Conservation (phyloP, 2,329 filamentous ascomycete species). For the Colletotrichum orbiculare region DNA sequence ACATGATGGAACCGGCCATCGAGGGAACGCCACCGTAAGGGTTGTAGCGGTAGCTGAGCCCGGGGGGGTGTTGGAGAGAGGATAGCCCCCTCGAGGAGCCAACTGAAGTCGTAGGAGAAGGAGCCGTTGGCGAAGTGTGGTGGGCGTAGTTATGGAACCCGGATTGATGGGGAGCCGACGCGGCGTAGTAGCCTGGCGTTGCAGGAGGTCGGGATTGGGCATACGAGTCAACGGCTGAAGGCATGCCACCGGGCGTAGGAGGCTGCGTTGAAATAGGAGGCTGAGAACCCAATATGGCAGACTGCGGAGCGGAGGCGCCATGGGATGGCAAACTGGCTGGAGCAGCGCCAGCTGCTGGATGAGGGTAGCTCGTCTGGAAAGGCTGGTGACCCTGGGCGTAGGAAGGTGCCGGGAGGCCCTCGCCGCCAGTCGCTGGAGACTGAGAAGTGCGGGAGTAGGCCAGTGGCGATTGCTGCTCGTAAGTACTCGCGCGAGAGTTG, state of each 20-base stretch:
- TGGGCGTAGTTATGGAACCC: constrained; percentile 52
- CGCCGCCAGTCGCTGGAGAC: constrained; percentile 64
- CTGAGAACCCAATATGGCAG: constrained; percentile 61
- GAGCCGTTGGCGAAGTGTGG: constrained; percentile 62
- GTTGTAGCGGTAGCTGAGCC: constrained; percentile 43
- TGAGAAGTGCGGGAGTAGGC: constrained; percentile 49
- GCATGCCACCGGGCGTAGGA: constrained; percentile 60
- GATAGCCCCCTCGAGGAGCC: constrained; percentile 53
- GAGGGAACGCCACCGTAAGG: constrained; percentile 40
- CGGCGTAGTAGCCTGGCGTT: constrained; percentile 71
- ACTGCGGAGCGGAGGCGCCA: constrained; percentile 41
- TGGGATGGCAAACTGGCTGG: constrained; percentile 49
- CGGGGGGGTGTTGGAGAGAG: constrained; percentile 39
- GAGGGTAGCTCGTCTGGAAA: constrained; percentile 69
- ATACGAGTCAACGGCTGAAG: constrained; percentile 70
- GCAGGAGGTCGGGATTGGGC: constrained; percentile 60
- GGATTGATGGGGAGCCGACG: constrained; percentile 58
- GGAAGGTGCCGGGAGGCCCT: constrained; percentile 73
- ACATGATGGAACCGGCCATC: constrained; percentile 76
- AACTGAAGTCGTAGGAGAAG: constrained; percentile 51
- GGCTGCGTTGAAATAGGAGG: constrained; percentile 54
- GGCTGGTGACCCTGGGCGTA: constrained; percentile 74
- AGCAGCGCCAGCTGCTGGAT: constrained; percentile 54
- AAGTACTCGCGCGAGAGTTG: constrained; percentile 45
- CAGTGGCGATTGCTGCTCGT: constrained; percentile 63